phyloP scores from a whole-genome alignment of 169 alveolate genomes.

The Plasmodium cynomolgi region DNA sequence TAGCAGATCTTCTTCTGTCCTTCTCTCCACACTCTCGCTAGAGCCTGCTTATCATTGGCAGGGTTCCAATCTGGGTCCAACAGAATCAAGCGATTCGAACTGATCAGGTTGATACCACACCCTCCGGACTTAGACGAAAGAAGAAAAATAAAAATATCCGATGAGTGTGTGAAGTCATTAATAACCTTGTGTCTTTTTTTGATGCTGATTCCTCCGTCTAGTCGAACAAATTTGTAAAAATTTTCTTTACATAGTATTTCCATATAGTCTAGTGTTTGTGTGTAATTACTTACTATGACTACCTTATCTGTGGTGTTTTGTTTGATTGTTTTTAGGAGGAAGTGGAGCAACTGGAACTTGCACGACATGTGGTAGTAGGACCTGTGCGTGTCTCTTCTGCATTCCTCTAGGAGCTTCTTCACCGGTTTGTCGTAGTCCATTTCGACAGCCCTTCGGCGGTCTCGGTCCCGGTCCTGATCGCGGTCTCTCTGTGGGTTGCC shows the following conservation, averaged over 20 bases:
- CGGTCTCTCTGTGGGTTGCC: neutral
- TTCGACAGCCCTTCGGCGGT: slow-evolving; percentile 16
- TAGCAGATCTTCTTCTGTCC: slow-evolving; percentile 96
- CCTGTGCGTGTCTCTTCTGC: slow-evolving; percentile 18
- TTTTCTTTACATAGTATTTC: slow-evolving; percentile 89
- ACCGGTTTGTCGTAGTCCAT: slow-evolving; percentile 57
- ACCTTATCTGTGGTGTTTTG: slow-evolving; percentile 89
- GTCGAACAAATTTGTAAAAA: slow-evolving; percentile 88
- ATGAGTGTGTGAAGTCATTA: slow-evolving; percentile 83
- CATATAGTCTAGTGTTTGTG: slow-evolving; percentile 92
- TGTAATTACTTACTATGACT: slow-evolving; percentile 92
- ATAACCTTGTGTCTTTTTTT: slow-evolving; percentile 90
- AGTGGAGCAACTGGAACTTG: slow-evolving; percentile 76
- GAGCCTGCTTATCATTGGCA: slow-evolving; percentile 97
- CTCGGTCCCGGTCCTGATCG: neutral
- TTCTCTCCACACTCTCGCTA: slow-evolving; percentile 98
- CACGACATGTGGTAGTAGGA: slow-evolving; percentile 76
- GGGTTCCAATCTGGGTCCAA: slow-evolving; percentile 99
- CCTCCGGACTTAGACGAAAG: slow-evolving; percentile 99
- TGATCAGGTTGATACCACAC: slow-evolving; percentile 97
- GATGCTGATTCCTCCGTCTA: slow-evolving; percentile 92
- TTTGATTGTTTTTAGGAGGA: slow-evolving; percentile 83
- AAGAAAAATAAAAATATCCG: slow-evolving; percentile 91
- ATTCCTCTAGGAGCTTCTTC: slow-evolving; percentile 53
- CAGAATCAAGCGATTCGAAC: slow-evolving; percentile 96